Conservation (phyloP, 169 alveolate genomes). For the Plasmodium yoelii region DNA sequence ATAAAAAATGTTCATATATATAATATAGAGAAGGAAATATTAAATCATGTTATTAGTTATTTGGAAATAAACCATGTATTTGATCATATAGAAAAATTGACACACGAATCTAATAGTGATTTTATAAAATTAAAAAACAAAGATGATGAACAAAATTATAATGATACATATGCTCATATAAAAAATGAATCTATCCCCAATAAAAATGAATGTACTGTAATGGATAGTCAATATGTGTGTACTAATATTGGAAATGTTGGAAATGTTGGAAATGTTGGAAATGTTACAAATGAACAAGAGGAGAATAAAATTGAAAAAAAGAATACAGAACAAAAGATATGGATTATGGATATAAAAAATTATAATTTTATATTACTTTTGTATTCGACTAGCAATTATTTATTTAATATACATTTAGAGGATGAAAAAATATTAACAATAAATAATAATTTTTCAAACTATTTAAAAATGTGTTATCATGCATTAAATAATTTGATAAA, state of each 20-base stretch:
- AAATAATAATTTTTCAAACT: not conserved
- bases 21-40: constrained; percentile 20
- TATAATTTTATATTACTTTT: constrained; percentile 51
- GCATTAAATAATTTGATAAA: not conserved
- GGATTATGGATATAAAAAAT: constrained; percentile 10
- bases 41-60: not conserved
- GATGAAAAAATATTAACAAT: not conserved
- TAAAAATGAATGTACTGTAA: not conserved
- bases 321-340: not conserved
- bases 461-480: constrained; percentile 13
- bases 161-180: not conserved
- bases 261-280: not conserved
- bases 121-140: not conserved
- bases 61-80: not conserved
- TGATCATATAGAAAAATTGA: not conserved
- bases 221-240: not conserved
- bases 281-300: not conserved
- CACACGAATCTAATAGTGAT: not conserved
- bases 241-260: not conserved
- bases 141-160: not conserved
- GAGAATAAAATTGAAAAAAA: not conserved
- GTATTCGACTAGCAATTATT: constrained; percentile 37
- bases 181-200: not conserved
- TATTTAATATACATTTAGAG: constrained; percentile 10
- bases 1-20: constrained; percentile 25